phyloP scores from a whole-genome alignment of 768 basidiomycete species.

The Xerocomellus intermedius region DNA sequence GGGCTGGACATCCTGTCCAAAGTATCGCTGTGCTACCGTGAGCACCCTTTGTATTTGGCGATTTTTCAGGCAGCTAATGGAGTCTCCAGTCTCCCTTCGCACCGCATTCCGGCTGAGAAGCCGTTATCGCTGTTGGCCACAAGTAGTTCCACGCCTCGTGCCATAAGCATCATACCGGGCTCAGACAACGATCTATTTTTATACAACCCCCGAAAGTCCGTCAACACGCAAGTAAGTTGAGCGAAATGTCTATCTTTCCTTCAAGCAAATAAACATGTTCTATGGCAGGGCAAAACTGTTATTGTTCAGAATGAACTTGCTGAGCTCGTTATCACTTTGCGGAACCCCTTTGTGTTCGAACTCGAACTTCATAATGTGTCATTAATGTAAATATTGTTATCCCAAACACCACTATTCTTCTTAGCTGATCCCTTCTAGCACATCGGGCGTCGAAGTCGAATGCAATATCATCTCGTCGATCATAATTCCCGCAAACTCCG shows the following conservation, averaged over 20 bases:
- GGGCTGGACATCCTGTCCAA: conserved; percentile 79
- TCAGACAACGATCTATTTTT: conserved; percentile 79
- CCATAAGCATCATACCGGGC: conserved; percentile 48
- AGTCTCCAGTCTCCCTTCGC: conserved; percentile 58
- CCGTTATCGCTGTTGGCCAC: conserved; percentile 53
- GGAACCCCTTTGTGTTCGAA: conserved; percentile 91
- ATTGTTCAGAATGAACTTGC: conserved; percentile 81
- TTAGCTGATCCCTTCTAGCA: conserved; percentile 46
- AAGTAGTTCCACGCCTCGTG: conserved; percentile 36
- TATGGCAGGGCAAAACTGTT: conserved; percentile 50
- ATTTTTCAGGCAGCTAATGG: not conserved
- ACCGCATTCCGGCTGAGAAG: conserved; percentile 74
- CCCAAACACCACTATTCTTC: not conserved
- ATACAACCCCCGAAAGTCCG: conserved; percentile 80
- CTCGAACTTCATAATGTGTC: conserved; percentile 81
- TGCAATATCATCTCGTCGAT: conserved; percentile 57
- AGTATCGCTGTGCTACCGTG: conserved; percentile 80
- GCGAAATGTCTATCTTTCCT: not conserved
- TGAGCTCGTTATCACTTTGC: conserved; percentile 81
- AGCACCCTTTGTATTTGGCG: conserved; percentile 24
- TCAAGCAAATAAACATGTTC: conserved; percentile 1
- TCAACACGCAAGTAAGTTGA: conserved; percentile 52
- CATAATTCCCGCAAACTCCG: conserved; percentile 69
- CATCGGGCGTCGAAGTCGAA: conserved; percentile 75
- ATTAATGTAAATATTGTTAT: conserved; percentile 57